Conservation (phyloP, 2,329 filamentous ascomycete species). For the Bipolaris zeicola region DNA sequence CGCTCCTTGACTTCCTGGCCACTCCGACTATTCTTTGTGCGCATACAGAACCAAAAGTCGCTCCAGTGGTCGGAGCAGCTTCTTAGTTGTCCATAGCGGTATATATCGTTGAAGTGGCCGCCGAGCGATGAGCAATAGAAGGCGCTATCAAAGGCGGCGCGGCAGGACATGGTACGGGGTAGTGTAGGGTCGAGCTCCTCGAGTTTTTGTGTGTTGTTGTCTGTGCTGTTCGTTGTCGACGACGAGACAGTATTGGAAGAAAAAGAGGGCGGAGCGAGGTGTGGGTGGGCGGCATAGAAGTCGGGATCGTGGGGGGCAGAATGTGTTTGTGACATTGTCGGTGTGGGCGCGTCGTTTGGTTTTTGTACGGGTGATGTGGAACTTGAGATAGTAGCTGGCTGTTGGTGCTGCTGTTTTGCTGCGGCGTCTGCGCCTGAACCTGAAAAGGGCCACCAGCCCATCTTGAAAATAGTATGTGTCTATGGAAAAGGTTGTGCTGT, state of each 20-base stretch:
- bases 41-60: slow-evolving; percentile 99
- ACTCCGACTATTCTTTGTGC: slow-evolving; percentile 66
- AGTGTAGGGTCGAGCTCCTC: slow-evolving; percentile 54
- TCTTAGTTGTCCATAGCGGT: slow-evolving; percentile 79
- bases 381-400: slow-evolving; percentile 17
- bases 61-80: slow-evolving; percentile 85
- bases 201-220: slow-evolving; percentile 6
- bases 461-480: slow-evolving; percentile 9
- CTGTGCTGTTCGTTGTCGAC: slow-evolving; percentile 5
- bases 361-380: slow-evolving; percentile 7
- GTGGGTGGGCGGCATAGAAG: slow-evolving; percentile 59
- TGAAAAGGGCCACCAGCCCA: slow-evolving; percentile 36
- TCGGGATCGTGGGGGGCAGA: slow-evolving; percentile 58
- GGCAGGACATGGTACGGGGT: slow-evolving; percentile 84
- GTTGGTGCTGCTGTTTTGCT: slow-evolving; percentile 10
- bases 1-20: slow-evolving; percentile 62
- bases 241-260: slow-evolving; percentile 17
- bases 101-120: slow-evolving; percentile 89
- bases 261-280: slow-evolving; percentile 48
- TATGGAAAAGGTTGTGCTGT: neutral
- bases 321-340: slow-evolving; percentile 20
- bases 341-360: slow-evolving; percentile 14
- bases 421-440: slow-evolving; percentile 20
- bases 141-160: slow-evolving; percentile 85
- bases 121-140: slow-evolving; percentile 93